Evolutionary conservation across 306 rosid species (phyloP).

Genomic region (Cucumis melo): DNA sequence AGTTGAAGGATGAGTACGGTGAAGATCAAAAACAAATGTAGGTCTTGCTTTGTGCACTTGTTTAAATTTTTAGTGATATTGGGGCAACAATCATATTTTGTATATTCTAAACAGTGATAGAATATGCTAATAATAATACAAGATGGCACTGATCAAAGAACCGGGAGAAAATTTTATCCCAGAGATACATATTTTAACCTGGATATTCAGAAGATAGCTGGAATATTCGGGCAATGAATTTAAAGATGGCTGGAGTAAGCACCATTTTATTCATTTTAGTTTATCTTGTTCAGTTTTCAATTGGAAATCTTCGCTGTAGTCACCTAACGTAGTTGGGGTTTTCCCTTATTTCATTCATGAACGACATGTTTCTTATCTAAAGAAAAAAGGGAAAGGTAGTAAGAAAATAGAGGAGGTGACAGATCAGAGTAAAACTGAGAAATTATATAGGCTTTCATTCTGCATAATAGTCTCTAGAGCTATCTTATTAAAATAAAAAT

Average conservation of each 20-base stretch:
- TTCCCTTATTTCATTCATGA: too few species aligned
- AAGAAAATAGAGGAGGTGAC: background rate
- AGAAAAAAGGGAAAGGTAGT: background rate
- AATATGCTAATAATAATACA: background rate
- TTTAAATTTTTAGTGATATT: background rate
- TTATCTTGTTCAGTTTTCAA: too few species aligned
- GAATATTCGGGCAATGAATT: background rate
- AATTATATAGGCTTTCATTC: background rate
- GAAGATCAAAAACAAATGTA: background rate
- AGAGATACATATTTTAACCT: background rate
- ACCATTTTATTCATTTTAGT: too few species aligned
- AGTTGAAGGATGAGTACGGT: conserved; percentile 2
- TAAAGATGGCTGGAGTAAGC: background rate
- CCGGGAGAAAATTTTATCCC: background rate
- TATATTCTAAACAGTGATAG: background rate
- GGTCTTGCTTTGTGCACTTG: background rate
- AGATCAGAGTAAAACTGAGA: background rate
- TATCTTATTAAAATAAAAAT: background rate
- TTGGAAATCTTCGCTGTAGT: too few species aligned
- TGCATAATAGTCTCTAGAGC: background rate
- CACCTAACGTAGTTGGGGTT: too few species aligned
- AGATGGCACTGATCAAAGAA: background rate
- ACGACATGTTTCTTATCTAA: too few species aligned
- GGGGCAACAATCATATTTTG: background rate
- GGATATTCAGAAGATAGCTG: background rate